Percentiles rank a stretch among this genome's conserved stretches.
Conservation (phyloP, 345 rosid species). For the Salix arbutifolia region DNA sequence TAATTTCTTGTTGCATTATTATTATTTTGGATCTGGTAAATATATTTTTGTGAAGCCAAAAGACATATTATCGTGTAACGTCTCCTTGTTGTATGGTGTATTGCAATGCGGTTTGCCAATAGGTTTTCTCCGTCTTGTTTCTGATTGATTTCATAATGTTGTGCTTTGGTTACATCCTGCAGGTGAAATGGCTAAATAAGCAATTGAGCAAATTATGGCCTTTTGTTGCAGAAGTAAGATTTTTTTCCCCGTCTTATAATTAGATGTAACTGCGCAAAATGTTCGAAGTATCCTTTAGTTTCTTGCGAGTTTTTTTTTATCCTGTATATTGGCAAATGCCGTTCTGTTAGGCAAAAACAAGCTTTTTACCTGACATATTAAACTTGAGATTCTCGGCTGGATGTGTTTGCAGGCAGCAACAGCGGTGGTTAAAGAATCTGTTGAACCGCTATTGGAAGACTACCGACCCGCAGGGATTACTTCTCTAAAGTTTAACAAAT, state of each 20-base stretch:
- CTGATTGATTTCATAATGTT: background rate
- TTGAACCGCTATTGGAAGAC: slow-evolving; percentile 93
- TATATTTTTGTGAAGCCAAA: background rate
- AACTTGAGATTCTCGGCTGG: slow-evolving; percentile 19
- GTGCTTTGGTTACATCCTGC: slow-evolving; percentile 21
- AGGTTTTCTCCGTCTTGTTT: background rate
- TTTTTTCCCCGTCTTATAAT: slow-evolving; percentile 11
- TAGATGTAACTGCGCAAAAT: slow-evolving; percentile 6
- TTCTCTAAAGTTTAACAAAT: slow-evolving; percentile 78
- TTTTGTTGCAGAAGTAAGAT: slow-evolving; percentile 81
- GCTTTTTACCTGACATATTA: slow-evolving; percentile 2
- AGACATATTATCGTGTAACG: no score
- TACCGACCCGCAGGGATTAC: slow-evolving; percentile 96
- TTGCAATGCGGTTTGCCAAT: background rate
- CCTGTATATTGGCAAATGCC: background rate
- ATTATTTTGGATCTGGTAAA: background rate
- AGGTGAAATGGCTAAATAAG: slow-evolving; percentile 99
- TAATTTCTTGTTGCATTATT: background rate
- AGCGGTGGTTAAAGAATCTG: slow-evolving; percentile 83
- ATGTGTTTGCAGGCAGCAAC: slow-evolving; percentile 74
- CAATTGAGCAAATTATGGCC: slow-evolving; percentile 95
- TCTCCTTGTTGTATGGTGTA: background rate
- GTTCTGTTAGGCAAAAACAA: background rate
- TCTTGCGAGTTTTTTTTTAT: background rate
- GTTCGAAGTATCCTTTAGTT: background rate